A percentile compares a stretch with the other conserved stretches of the same genome.
These are phyloP conservation scores for Rhizophora apiculata DNA, from an alignment of 345 rosid species.

Conservation along the genomic window DNA sequence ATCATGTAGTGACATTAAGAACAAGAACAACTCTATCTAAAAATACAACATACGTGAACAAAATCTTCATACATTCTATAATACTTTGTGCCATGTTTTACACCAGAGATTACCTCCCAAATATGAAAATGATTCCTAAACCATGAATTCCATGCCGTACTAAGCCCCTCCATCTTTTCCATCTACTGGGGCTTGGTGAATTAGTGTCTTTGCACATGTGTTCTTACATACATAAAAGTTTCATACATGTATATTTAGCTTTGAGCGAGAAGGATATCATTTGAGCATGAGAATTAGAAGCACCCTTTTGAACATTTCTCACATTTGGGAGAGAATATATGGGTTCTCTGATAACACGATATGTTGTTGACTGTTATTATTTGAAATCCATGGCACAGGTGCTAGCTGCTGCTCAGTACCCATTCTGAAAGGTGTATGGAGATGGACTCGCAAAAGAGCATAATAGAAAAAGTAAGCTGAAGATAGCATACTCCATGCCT, in stretches of 20 bases:
- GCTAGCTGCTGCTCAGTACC: constrained; percentile 62
- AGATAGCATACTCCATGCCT: constrained; percentile 19
- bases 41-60: background rate
- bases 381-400: constrained; percentile 54
- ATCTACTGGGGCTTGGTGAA: no score
- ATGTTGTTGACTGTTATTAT: constrained; percentile 38
- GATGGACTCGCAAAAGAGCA: background rate
- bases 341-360: constrained; percentile 50
- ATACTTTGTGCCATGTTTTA: no score
- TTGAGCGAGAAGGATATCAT: no score
- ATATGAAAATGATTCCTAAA: no score
- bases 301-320: constrained; percentile 6
- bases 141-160: no score
- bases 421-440: constrained; percentile 45
- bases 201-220: no score
- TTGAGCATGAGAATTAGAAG: no score
- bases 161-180: no score
- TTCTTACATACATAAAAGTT: no score
- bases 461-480: background rate
- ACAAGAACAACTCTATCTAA: background rate
- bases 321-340: constrained; percentile 51
- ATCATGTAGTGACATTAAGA: background rate
- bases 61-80: background rate
- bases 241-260: no score
- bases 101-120: no score